These are phyloP conservation scores for Pseudopediastrum boryanum DNA, from an alignment of 139 green algal species.

Conservation along the genomic window DNA sequence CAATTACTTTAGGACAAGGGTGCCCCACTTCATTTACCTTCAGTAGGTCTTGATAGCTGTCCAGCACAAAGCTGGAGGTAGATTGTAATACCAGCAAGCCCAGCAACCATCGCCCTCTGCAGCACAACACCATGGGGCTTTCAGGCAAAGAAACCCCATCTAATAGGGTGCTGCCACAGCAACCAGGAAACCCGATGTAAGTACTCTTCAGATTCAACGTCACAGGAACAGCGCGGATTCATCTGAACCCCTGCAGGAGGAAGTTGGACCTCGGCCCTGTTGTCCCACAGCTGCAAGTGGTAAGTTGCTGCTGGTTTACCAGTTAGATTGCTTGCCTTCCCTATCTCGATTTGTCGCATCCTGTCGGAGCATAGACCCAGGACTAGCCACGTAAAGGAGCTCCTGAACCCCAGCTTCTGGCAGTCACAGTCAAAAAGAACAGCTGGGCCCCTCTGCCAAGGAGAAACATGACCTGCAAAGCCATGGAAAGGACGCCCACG, in stretches of 20 bases:
- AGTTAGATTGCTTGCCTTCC: too few relatives aligned
- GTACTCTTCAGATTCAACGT: background rate
- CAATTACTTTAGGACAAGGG: too few relatives aligned
- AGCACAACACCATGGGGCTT: background rate
- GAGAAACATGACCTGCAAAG: too few relatives aligned
- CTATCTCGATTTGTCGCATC: too few relatives aligned
- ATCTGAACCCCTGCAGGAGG: too few relatives aligned
- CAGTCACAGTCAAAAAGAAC: too few relatives aligned
- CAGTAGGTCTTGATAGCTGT: conserved; percentile 67
- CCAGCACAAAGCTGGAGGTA: conserved; percentile 80
- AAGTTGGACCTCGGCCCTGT: background rate
- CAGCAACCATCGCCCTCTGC: conserved; percentile 76
- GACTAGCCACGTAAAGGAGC: too few relatives aligned
- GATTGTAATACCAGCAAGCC: conserved; percentile 84
- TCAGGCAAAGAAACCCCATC: background rate
- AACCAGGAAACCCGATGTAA: too few relatives aligned
- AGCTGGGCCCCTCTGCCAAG: too few relatives aligned
- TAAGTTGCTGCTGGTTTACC: background rate
- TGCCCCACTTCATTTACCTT: background rate
- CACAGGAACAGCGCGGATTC: background rate
- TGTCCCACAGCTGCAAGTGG: background rate
- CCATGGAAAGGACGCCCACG: too few relatives aligned
- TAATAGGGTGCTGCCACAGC: background rate
- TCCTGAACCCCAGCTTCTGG: too few relatives aligned
- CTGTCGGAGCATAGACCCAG: too few relatives aligned